A percentile compares a stretch with the other conserved stretches of the same genome.
These are phyloP conservation scores for Acmispon strigosus DNA, from an alignment of 306 rosid species.

Conservation along the genomic window DNA sequence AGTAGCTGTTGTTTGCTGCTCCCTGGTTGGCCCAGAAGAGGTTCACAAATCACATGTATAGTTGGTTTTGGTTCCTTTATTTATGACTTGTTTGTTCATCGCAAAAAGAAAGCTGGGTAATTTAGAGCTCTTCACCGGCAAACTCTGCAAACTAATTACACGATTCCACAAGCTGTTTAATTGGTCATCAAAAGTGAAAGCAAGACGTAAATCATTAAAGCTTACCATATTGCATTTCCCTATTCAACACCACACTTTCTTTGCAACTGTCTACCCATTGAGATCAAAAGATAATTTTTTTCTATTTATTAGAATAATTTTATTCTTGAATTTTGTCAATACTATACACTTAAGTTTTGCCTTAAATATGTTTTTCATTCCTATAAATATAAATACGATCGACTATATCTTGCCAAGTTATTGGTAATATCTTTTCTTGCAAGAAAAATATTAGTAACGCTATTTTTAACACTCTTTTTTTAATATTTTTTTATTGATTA, in stretches of 20 bases:
- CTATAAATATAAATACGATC: no score
- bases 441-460: no score
- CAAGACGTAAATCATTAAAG: conserved; percentile 41
- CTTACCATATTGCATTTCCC: conserved; percentile 30
- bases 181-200: conserved; percentile 48
- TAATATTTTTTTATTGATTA: no score
- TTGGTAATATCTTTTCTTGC: no score
- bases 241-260: conserved; percentile 27
- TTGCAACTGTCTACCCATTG: not conserved
- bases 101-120: conserved; percentile 15
- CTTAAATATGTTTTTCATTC: no score
- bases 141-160: conserved; percentile 38
- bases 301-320: not conserved
- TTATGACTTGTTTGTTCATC: not conserved
- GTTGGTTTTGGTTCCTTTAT: conserved; percentile 2
- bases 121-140: conserved; percentile 26
- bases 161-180: conserved; percentile 33
- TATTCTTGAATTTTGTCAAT: no score
- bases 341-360: no score
- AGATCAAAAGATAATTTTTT: not conserved
- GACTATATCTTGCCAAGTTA: no score
- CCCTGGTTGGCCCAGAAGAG: conserved; percentile 46
- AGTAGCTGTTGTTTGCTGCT: conserved; percentile 29
- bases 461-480: no score
- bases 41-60: not conserved